Percentiles rank a stretch among this genome's conserved stretches.
These are phyloP conservation scores for Brassica carinata DNA, from an alignment of 345 rosid species.

Conservation along the genomic window DNA sequence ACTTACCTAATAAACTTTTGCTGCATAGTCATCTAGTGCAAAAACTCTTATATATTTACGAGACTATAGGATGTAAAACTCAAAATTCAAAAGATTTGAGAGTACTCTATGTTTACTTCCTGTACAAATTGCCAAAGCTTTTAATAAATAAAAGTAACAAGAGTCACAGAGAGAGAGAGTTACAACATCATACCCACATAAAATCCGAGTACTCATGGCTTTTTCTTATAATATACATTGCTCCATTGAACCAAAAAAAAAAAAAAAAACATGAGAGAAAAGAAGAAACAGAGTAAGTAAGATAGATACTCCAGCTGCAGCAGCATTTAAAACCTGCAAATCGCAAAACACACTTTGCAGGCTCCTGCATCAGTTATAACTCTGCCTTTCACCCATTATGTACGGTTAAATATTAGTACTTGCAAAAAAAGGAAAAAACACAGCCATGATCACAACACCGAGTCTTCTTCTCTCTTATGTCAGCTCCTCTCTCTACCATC, in stretches of 20 bases:
- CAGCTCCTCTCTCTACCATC: constrained; percentile 32
- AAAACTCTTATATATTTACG: neutral
- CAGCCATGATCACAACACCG: constrained; percentile 21
- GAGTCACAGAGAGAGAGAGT: constrained; percentile 26
- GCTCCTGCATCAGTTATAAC: constrained; percentile 34
- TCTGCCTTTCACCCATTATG: constrained; percentile 34
- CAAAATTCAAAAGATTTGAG: neutral
- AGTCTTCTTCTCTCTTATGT: constrained; percentile 21
- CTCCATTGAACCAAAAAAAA: constrained; percentile 31
- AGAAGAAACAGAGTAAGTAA: constrained; percentile 5
- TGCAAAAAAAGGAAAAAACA: neutral
- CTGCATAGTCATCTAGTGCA: too few species aligned
- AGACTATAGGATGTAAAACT: neutral
- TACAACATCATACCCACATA: constrained; percentile 43
- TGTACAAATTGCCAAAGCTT: constrained; percentile 42
- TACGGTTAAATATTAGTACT: constrained; percentile 40
- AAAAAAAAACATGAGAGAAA: constrained; percentile 19
- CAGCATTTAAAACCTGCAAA: constrained; percentile 42
- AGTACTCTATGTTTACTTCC: neutral
- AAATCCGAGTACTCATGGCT: constrained; percentile 41
- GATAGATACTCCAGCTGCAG: constrained; percentile 26
- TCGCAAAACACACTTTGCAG: constrained; percentile 38
- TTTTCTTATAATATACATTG: constrained; percentile 19
- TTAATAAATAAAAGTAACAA: constrained; percentile 26
- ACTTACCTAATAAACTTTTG: too few species aligned